Evolutionary conservation across 73 alveolate species (phyloP).

Genomic region (Symbiodinium pilosum): DNA sequence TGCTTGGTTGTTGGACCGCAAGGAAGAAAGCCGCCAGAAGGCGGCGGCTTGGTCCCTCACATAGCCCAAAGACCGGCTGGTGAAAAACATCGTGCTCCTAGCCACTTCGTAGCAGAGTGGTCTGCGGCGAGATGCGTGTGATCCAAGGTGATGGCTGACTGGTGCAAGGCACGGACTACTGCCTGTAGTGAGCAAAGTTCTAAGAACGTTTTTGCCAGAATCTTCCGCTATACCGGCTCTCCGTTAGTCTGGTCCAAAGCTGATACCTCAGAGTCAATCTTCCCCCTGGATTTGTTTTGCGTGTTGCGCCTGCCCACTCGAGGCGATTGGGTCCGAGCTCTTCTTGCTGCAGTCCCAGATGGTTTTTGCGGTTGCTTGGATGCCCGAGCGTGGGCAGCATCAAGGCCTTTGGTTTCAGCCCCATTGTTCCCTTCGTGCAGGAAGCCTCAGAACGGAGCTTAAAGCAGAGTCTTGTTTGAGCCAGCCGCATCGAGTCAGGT

Average conservation of each 20-base stretch:
- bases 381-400: not conserved
- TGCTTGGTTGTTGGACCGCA: not conserved
- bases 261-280: slow-evolving; percentile 5
- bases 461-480: no score
- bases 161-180: slow-evolving; percentile 46
- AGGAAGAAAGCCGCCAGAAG: not conserved
- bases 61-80: not conserved
- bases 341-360: not conserved
- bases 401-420: slow-evolving; percentile 45
- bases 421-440: slow-evolving; percentile 51
- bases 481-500: not conserved
- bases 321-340: slow-evolving; percentile 79
- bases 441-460: no score
- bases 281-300: no score
- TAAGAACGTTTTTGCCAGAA: not conserved
- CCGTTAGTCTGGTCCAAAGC: slow-evolving; percentile 55
- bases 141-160: slow-evolving; percentile 70
- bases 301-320: no score
- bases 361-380: not conserved
- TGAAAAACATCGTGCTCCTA: not conserved
- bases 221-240: slow-evolving; percentile 73
- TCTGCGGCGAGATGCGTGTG: no score
- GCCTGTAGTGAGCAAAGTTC: not conserved
- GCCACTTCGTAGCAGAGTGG: no score
- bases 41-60: slow-evolving; percentile 1